Percentiles rank a stretch among this genome's conserved stretches.
phyloP scores from a whole-genome alignment of 257 asterid species.

The Solanum clarkiae region DNA sequence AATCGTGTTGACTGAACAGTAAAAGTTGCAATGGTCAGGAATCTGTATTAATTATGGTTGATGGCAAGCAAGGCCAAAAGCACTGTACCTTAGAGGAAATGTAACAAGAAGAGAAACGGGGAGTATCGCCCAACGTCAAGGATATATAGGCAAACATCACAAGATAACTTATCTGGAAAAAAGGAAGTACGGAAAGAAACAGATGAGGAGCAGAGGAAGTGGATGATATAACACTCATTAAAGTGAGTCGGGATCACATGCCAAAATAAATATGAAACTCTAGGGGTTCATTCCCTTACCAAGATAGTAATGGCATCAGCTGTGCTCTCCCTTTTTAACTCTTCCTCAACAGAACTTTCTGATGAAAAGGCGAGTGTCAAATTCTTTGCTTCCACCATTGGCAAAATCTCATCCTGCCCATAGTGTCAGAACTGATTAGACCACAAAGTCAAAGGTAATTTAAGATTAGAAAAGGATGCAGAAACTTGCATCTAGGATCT shows the following conservation, averaged over 20 bases:
- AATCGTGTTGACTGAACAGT: background rate
- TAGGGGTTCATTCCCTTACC: conserved; percentile 27
- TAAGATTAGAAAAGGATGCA: background rate
- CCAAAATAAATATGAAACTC: background rate
- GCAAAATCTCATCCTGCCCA: conserved; percentile 81
- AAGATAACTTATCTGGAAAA: conserved; percentile 92
- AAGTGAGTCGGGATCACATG: background rate
- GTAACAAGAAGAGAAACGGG: conserved; percentile 62
- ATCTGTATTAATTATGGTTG: background rate
- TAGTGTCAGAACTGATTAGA: background rate
- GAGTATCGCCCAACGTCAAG: conserved; percentile 85
- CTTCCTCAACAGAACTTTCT: conserved; percentile 96
- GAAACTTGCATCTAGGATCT: background rate
- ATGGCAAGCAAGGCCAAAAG: background rate
- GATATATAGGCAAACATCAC: conserved; percentile 99
- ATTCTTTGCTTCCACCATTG: conserved; percentile 63
- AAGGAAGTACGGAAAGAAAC: background rate
- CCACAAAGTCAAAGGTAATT: background rate
- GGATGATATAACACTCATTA: background rate
- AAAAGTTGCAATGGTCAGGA: background rate
- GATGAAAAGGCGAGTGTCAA: conserved; percentile 83
- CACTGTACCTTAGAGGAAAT: conserved; percentile 86
- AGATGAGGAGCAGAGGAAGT: background rate
- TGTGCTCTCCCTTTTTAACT: conserved; percentile 93
- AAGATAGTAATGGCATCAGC: conserved; percentile 91